Evolutionary conservation across 495 filamentous ascomycete species (phyloP), one percentile per base, ranked within the genome.

Genomic region (Talaromyces trachyspermus): DNA sequence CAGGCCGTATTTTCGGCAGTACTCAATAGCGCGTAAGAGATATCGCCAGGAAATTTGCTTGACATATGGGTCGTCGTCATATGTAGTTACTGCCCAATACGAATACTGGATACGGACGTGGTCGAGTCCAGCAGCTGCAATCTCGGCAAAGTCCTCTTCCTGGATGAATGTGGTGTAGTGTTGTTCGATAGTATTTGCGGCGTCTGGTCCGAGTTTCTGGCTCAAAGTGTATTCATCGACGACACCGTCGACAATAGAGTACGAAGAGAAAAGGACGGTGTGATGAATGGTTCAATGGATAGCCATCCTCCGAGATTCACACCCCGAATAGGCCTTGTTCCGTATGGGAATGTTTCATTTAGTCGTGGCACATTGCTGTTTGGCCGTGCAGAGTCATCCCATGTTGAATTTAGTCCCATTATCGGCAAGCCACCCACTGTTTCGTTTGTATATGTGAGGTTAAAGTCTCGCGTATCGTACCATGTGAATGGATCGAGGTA

Each of bases 251-350:
- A 61, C 66, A 2, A 64, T 54, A 42, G 77, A 71, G 66, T 87
- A 95, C 6, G 52, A 51, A 1, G 81, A 63, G 59, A 99, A 99
- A 23, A 72, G 2, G 89, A 95, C 0, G 94, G 94, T 12, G 84
- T 89, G 57, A 99, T 96, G 56, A 95, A 95, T 0, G 94, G 94
- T 53, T 99, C 94, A 6, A 99, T 68, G 0, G 83, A 85, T 2
- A 99, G 76, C 94, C 92, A 99, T 22, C 94, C 94, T 27, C 94
- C 92, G 3, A 97, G 54, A 60, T 96, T 99, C 18, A 97, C 85
- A 2, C 94, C 94, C 1, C 90, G 79, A 20, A 92, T 88, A 4
- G 89, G 89, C 39, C 68, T 77, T 2, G 75, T 78, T 1, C 85
- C 79, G 58, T 97, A 99, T n/a, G 79, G 69, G 49, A 76, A 78